These are phyloP conservation scores for Trichopus zeylanicus DNA, from an alignment of 116 monocot species.

Conservation along the genomic window DNA sequence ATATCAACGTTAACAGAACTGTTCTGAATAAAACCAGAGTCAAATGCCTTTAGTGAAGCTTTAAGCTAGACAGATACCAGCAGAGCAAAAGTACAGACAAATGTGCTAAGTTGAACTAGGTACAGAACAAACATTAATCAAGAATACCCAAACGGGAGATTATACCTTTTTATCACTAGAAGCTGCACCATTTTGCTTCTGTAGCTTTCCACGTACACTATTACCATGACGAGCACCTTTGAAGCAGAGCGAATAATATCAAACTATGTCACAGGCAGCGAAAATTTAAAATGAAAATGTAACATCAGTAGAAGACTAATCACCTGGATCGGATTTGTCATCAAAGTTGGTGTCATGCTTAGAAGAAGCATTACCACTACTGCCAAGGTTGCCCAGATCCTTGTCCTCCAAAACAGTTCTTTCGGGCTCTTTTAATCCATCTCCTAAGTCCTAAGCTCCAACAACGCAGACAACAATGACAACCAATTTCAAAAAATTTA, in stretches of 20 bases:
- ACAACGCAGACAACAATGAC: neutral
- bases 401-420: constrained; percentile 13
- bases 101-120: too few species aligned
- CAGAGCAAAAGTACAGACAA: too few species aligned
- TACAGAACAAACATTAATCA: too few species aligned
- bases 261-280: neutral
- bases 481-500: neutral
- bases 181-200: constrained; percentile 3
- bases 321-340: neutral
- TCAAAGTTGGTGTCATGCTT: neutral
- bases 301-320: neutral
- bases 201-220: neutral
- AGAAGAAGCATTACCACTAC: constrained; percentile 1
- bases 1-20: too few species aligned
- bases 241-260: neutral
- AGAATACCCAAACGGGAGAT: too few species aligned
- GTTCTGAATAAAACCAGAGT: too few species aligned
- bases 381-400: neutral
- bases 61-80: too few species aligned
- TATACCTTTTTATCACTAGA: constrained; percentile 13
- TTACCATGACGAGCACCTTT: neutral
- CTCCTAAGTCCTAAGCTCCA: constrained; percentile 12
- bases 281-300: neutral
- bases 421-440: constrained; percentile 13
- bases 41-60: too few species aligned